These are phyloP conservation scores for Corymbia calophylla DNA, from an alignment of 441 rosid species.

Conservation along the genomic window DNA sequence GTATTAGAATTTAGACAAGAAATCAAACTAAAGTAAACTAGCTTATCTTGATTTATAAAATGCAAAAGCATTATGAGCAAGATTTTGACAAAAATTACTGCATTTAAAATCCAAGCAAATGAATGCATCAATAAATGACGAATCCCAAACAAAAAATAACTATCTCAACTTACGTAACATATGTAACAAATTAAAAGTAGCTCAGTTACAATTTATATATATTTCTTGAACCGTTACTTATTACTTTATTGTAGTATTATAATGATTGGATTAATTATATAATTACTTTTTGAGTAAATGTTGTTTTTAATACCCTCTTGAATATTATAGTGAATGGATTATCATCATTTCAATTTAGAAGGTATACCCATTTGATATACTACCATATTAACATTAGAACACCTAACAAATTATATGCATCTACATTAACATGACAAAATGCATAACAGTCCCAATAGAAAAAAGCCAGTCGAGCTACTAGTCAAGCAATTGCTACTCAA, in stretches of 20 bases:
- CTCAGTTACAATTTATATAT: neutral
- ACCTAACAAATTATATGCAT: neutral
- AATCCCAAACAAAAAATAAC: too few species aligned
- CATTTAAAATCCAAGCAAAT: neutral
- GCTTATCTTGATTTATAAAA: neutral
- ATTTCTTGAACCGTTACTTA: neutral
- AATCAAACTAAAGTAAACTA: neutral
- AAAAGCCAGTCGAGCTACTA: neutral
- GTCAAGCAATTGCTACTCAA: neutral
- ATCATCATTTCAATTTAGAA: neutral
- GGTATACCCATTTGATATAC: neutral
- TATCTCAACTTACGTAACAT: neutral
- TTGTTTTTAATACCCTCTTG: neutral
- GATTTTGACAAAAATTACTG: neutral
- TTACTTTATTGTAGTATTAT: neutral
- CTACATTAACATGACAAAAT: neutral
- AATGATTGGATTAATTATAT: neutral
- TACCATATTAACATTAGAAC: neutral
- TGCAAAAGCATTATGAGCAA: neutral
- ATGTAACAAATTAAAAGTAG: neutral
- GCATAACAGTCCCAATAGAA: neutral
- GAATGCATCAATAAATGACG: neutral
- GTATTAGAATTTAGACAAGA: neutral
- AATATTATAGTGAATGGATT: neutral
- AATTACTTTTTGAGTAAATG: too few species aligned